These are phyloP conservation scores for Andalucia godoyi DNA, from an alignment of 78 protist genomes.

Conservation along the genomic window DNA sequence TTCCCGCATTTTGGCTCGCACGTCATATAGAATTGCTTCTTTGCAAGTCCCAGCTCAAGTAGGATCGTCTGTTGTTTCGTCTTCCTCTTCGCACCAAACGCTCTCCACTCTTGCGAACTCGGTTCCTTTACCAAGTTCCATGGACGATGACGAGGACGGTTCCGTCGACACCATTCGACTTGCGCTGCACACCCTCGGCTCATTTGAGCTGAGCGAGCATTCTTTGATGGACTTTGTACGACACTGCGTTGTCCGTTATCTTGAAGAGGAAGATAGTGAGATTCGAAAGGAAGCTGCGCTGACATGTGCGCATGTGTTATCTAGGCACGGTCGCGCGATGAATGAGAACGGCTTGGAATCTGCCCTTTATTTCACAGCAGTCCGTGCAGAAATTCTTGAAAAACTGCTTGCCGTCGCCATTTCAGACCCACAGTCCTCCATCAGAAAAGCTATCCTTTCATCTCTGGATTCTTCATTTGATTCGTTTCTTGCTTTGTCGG, in stretches of 20 bases:
- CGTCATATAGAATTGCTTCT: neutral
- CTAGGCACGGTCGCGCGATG: neutral
- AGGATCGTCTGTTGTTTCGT: no score
- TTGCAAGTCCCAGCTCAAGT: neutral
- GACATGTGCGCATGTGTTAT: conserved; percentile 32
- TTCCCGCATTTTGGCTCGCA: neutral
- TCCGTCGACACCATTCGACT: no score
- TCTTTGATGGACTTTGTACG: conserved; percentile 38
- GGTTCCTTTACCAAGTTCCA: no score
- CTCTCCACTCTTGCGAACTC: no score
- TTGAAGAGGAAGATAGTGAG: conserved; percentile 33
- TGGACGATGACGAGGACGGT: neutral
- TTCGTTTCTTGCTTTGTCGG: conserved; percentile 58
- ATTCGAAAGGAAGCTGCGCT: conserved; percentile 44
- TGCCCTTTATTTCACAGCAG: neutral
- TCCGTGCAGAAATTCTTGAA: conserved; percentile 27
- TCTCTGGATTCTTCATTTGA: conserved; percentile 52
- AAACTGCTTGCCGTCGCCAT: conserved; percentile 48
- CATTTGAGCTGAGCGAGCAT: conserved; percentile 60
- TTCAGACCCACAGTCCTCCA: conserved; percentile 64
- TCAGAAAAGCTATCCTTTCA: conserved; percentile 45
- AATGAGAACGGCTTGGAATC: neutral
- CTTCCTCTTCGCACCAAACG: no score
- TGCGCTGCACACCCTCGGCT: conserved; percentile 44
- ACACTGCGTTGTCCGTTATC: conserved; percentile 37